Base-by-base conservation (phyloP, 1,284 basidiomycete species). In the Fomes fomentarius region DNA sequence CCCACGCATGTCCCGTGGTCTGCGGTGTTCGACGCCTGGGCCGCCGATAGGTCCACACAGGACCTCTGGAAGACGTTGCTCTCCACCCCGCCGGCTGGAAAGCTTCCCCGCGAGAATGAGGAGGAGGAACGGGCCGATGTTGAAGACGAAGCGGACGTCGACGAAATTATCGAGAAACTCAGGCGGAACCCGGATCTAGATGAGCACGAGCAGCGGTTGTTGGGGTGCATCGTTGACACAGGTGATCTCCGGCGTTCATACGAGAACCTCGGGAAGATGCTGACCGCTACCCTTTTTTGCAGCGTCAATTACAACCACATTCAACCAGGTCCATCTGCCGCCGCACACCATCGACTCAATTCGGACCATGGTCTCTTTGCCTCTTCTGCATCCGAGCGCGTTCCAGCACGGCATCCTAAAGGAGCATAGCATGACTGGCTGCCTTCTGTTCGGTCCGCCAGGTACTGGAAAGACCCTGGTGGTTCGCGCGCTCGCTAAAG, bases 391-490 rank as follows among this genome's bases (percentile, higher is more conserved):
- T 67, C 96, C 96, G 3, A 80, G 85, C 44, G 94, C 96, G 1
- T 98, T 98, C 76, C 83, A 89, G 66, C 87, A 87, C 67, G 95
- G 96, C 47, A 91, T 98, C 52, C 77, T 98, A 34, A 96, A 94
- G 69, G 87, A 94, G 59, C 93, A 96, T 66, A 82, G 86, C 12
- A 94, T 95, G 80, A 89, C 85, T 7, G 94, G 94, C 2, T 94
- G 91, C 60, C 80, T 96, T 54, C 74, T 96, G 15, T 95, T 96
- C 70, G 93, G 93, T 5, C 95, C 96, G 51, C 91, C 94, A 2
- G 94, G 94, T 39, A 96, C 94, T 5, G 94, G 94, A 6, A 96
- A 96, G 73, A 96, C 94, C 0, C 76, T 96, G 14, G 81, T 94
- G 10, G 94, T 95, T 1, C 84, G 94, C 40, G 96, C 96, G 7